phyloP scores from a whole-genome alignment of 2,329 filamentous ascomycete genomes.

The Aspergillus sp. region DNA sequence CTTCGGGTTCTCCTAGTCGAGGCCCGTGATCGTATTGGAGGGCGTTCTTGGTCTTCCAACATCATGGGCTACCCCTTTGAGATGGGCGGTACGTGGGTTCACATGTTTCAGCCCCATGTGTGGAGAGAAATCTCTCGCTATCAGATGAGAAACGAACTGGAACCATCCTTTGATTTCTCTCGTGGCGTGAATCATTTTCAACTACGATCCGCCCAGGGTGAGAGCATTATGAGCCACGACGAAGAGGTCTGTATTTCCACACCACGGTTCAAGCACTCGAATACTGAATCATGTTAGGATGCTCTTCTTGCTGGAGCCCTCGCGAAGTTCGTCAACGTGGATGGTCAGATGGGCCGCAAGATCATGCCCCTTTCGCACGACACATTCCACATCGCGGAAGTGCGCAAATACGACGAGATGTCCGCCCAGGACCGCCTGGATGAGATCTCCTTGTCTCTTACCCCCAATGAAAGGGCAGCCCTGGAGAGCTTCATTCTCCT shows the following conservation, averaged over 20 bases:
- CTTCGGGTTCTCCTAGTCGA: constrained; percentile 47
- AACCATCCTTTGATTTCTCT: constrained; percentile 42
- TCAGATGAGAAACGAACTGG: constrained; percentile 42
- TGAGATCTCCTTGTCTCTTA: constrained; percentile 25
- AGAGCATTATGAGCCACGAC: constrained; percentile 41
- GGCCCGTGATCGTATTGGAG: constrained; percentile 50
- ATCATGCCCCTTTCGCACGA: constrained; percentile 45
- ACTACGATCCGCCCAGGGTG: constrained; percentile 30
- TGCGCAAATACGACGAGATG: constrained; percentile 38
- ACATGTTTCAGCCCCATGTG: constrained; percentile 45
- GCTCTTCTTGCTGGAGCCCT: constrained; percentile 33
- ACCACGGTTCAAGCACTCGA: too few species aligned
- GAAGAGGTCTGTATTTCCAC: constrained; percentile 23
- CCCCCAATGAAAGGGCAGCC: constrained; percentile 40
- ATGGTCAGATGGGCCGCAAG: constrained; percentile 39
- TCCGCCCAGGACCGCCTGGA: constrained; percentile 44
- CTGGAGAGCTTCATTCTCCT: constrained; percentile 45
- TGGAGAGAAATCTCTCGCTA: constrained; percentile 50
- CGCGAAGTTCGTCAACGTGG: constrained; percentile 48
- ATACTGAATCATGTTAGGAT: constrained; percentile 20
- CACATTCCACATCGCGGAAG: constrained; percentile 31
- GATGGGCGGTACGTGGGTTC: constrained; percentile 53
- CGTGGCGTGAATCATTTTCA: constrained; percentile 45
- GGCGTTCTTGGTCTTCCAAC: constrained; percentile 48
- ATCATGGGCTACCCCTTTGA: constrained; percentile 47